A percentile compares a stretch with the other conserved stretches of the same genome.
Evolutionary conservation across 805 yeast species (phyloP).

Genomic region (Starmerella floricola): DNA sequence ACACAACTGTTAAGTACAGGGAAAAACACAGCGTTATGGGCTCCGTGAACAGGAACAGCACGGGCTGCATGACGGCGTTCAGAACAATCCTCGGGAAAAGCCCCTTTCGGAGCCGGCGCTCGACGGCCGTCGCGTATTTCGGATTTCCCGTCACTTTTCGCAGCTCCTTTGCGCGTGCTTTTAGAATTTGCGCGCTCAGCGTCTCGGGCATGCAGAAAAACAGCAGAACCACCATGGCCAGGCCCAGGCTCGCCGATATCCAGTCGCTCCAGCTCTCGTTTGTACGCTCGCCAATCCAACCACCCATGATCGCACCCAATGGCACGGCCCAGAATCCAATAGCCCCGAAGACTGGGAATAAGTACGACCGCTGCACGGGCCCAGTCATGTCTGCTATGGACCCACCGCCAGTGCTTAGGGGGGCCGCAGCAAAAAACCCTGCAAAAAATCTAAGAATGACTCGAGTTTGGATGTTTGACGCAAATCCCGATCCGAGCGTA

Average conservation of each 20-base stretch:
- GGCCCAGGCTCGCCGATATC: slow-evolving; percentile 6
- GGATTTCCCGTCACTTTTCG: slow-evolving; percentile 36
- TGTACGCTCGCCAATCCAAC: slow-evolving; percentile 39
- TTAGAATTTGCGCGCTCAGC: slow-evolving; percentile 68
- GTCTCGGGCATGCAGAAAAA: slow-evolving; percentile 60
- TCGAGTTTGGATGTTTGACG: slow-evolving; percentile 19
- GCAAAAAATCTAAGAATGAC: slow-evolving; percentile 60
- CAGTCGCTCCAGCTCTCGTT: slow-evolving; percentile 30
- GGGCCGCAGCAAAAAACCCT: slow-evolving; percentile 69
- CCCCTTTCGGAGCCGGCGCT: slow-evolving; percentile 29
- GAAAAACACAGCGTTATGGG: slow-evolving; percentile 49
- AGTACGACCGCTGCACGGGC: slow-evolving; percentile 30
- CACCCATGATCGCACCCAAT: slow-evolving; percentile 36
- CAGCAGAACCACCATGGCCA: background rate
- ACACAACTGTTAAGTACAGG: slow-evolving; percentile 59
- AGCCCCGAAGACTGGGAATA: slow-evolving; percentile 11
- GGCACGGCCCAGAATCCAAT: slow-evolving; percentile 36
- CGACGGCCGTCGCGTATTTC: slow-evolving; percentile 32
- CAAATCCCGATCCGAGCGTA: slow-evolving; percentile 40
- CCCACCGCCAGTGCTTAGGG: slow-evolving; percentile 40
- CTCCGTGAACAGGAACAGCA: slow-evolving; percentile 37
- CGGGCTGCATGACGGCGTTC: slow-evolving; percentile 40
- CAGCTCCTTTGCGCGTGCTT: slow-evolving; percentile 47
- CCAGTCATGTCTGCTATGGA: slow-evolving; percentile 64
- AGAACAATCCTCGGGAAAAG: slow-evolving; percentile 27